A percentile compares a stretch with the other conserved stretches of the same genome.
phyloP scores from a whole-genome alignment of 2,329 filamentous ascomycete species.

The Emergomyces pasteurianus region DNA sequence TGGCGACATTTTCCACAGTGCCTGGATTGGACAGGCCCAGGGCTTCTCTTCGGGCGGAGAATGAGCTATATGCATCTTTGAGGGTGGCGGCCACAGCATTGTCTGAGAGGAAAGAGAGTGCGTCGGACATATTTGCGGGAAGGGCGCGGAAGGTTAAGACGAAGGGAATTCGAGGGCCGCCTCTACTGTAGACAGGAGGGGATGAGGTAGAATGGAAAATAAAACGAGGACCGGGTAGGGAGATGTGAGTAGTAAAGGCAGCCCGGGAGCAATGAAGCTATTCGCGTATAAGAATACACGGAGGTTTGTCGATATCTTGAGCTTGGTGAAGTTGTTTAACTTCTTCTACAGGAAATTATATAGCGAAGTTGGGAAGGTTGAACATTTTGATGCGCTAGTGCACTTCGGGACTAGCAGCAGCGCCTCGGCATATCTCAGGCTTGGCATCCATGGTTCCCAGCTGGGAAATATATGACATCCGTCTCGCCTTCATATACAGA shows the following conservation, averaged over 20 bases:
- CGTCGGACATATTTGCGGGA: conserved; percentile 32
- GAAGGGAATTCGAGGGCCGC: conserved; percentile 8
- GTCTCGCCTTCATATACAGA: background rate
- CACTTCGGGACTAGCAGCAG: background rate
- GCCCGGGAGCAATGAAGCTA: background rate
- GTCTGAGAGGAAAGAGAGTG: conserved; percentile 55
- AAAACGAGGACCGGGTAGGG: background rate
- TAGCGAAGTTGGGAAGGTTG: background rate
- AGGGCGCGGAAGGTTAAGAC: conserved; percentile 7
- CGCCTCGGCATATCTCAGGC: background rate
- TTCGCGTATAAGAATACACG: background rate
- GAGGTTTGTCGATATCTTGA: background rate
- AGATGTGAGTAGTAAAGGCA: background rate
- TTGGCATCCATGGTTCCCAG: background rate
- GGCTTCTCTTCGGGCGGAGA: conserved; percentile 74
- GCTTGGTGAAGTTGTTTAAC: background rate
- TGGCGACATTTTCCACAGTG: conserved; percentile 75
- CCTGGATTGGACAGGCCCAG: conserved; percentile 87
- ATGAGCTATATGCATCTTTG: conserved; percentile 66
- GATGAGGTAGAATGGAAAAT: background rate
- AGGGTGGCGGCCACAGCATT: conserved; percentile 61
- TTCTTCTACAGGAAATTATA: background rate
- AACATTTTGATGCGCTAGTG: background rate
- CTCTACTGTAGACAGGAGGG: background rate
- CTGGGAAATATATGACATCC: background rate